phyloP scores from a whole-genome alignment of 169 alveolate genomes.

The Plasmodium fragile region DNA sequence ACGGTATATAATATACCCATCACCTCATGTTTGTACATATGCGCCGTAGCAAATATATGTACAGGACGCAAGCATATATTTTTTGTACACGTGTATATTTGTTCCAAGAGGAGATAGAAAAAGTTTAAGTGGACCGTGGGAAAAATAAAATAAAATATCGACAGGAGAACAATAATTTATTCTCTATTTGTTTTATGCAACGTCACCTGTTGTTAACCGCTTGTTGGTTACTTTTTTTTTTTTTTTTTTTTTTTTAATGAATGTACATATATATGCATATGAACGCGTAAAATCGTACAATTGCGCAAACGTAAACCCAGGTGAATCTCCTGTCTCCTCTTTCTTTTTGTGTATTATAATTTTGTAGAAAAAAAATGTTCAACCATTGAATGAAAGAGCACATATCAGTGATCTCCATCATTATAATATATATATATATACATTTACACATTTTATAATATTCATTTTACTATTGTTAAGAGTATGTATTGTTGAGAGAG shows the following conservation, averaged over 20 bases:
- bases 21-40: neutral
- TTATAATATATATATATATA: neutral
- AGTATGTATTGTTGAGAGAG: neutral
- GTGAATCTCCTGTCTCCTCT: neutral
- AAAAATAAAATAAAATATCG: neutral
- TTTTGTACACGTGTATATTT: neutral
- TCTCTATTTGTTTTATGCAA: slow-evolving; percentile 9
- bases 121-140: neutral
- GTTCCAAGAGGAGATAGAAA: neutral
- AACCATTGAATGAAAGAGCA: slow-evolving; percentile 20
- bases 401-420: neutral
- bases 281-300: neutral
- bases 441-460: neutral
- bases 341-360: neutral
- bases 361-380: slow-evolving; percentile 15
- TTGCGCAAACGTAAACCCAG: neutral
- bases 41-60: neutral
- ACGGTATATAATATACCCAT: neutral
- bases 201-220: neutral
- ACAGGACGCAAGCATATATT: neutral
- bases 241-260: neutral
- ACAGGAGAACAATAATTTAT: neutral
- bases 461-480: neutral
- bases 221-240: neutral
- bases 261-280: slow-evolving; percentile 4